Base-by-base conservation (phyloP, 208 protist genomes). In the Acanthamoeba sp. region DNA sequence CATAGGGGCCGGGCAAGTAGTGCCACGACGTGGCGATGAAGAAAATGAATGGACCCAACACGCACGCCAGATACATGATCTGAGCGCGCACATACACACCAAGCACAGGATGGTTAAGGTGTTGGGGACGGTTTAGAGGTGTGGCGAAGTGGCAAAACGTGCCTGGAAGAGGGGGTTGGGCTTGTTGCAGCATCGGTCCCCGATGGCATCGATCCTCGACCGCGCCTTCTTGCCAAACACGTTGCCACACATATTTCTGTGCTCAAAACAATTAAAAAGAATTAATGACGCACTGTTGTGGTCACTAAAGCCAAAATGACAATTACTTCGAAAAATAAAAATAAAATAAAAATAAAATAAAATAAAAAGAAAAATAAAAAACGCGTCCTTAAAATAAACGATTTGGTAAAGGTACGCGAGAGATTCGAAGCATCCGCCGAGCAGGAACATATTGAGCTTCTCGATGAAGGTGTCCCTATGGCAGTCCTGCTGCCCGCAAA, bases 101-200 rank as follows among this genome's bases (percentile, higher is more conserved):
- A 80, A 36, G 3, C 22, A 92, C 6, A 92, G 24, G 59, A 92
- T 29, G 36, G 22, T 40, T 3, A n/a, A 22, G 3, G 32, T 40
- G 18, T 50, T 3, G 9, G n/a, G 3, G 12, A 38, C 3, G 3
- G 22, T 82, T 5, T 22, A 52, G 2, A 45, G 1, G n/a, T 10
- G n/a, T 5, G 16, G 42, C 10, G 42, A 48, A 14, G 42, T 48
- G 42, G 42, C n/a, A n/a, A n/a, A n/a, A n/a, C n/a, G 57, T 66
- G 73, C 88, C 88, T 93, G 88, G 42, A 93, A 93, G 29, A 93
- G 18, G 27, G 88, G 88, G 64, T 93, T 93, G 36, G 88, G 88
- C 42, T 59, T 52, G 32, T 93, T 78, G 62, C 88, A 93, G 64
- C 88, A 93, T 9, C 27, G 29, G 40, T 78, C 42, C 1, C 24